Evolutionary conservation across 108 stramenopile genomes (phyloP), one percentile per base, ranked within the genome.

Genomic region (Chaetoceros muelleri): DNA sequence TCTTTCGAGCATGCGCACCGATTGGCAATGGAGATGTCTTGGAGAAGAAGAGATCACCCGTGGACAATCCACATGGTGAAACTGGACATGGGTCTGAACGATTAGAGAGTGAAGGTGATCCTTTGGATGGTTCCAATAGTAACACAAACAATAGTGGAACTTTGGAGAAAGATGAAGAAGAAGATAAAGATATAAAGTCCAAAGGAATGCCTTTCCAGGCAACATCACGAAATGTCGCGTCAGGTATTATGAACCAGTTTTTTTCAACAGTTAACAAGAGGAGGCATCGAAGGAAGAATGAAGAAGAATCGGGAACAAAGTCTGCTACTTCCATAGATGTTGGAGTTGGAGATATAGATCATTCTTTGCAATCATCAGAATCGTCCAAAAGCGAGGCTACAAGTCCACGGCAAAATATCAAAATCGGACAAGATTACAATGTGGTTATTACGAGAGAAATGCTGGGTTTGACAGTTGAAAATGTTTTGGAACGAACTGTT

Each of bases 391-490:
- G 8, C 34, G 13, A 13, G 5, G 34, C 34, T 40, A 40, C 34
- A 40, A 10, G 5, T 40, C 34, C 5, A 5, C 5, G 34, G 5
- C 8, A 40, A 5, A 40, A 40, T 40, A 13, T 40, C 8, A 40
- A 40, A 40, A 40, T 40, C 13, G 34, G 34, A 10, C 8, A 63
- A 46, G 81, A 84, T 50, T 87, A 91, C 52, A 70, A 71, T 44
- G 80, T 88, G 21, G 45, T 67, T 20, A 84, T 87, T 48, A 74
- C 85, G 51, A 72, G 85, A 48, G 87, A 93, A 73, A 89, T 88
- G 85, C 69, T 93, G 0, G 91, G 91, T 24, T 70, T 93, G 17
- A 93, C 91, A 2, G 91, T 93, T 24, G 91, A 93, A 54, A 93
- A 93, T 67, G 87, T 93, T 10, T 60, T 93, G 21, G 91, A 93